Percentiles rank a stretch among this genome's conserved stretches.
Evolutionary conservation across 2,329 filamentous ascomycete genomes (phyloP).

Genomic region (Tolypocladium sp.): DNA sequence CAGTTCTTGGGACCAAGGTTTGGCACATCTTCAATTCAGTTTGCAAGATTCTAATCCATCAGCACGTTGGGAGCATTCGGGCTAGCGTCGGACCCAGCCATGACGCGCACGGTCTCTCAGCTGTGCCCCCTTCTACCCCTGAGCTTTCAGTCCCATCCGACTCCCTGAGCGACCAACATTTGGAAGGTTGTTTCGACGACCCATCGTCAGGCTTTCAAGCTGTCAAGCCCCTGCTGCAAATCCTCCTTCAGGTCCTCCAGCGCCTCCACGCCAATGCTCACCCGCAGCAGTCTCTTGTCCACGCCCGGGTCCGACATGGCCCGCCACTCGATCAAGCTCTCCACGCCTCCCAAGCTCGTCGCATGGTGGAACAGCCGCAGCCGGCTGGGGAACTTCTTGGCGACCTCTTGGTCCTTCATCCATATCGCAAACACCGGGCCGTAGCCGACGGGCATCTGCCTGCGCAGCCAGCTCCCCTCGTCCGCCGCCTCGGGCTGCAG

Average conservation of each 20-base stretch:
- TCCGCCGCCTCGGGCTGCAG: conserved; percentile 57
- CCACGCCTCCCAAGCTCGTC: conserved; percentile 86
- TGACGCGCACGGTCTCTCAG: too few relatives aligned
- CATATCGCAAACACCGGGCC: conserved; percentile 79
- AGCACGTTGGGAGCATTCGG: too few relatives aligned
- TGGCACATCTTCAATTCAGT: too few relatives aligned
- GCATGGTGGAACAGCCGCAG: conserved; percentile 85
- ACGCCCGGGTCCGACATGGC: conserved; percentile 73
- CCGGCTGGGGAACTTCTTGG: conserved; percentile 65
- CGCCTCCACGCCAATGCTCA: conserved; percentile 82
- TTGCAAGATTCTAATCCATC: too few relatives aligned
- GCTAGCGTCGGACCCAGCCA: too few relatives aligned
- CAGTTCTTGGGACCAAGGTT: too few relatives aligned
- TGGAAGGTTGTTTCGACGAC: too few relatives aligned
- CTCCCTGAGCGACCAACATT: too few relatives aligned
- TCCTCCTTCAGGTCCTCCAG: conserved; percentile 78
- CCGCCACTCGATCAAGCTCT: conserved; percentile 95
- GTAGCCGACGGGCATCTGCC: conserved; percentile 87
- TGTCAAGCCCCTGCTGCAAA: conserved; percentile 56
- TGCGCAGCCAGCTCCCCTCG: conserved; percentile 60
- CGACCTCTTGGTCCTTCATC: conserved; percentile 50
- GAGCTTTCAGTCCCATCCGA: too few relatives aligned
- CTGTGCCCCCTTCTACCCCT: too few relatives aligned
- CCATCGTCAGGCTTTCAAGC: conserved; percentile 24
- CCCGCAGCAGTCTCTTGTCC: conserved; percentile 62